Percentiles rank a stretch among this genome's conserved stretches.
Conservation (phyloP, 495 filamentous ascomycete species). For the Aspergillus cavernicola region DNA sequence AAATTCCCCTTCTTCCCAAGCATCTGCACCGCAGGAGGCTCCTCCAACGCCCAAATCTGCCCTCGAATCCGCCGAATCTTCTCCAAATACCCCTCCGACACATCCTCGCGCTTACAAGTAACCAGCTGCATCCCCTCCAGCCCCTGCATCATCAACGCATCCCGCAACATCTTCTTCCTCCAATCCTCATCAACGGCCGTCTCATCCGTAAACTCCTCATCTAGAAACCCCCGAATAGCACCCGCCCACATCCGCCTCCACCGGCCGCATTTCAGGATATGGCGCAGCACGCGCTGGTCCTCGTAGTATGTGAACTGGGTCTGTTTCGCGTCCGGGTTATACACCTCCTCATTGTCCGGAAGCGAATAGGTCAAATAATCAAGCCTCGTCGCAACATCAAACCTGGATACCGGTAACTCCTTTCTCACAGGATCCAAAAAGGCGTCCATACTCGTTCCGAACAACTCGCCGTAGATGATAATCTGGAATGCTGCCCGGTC, state of each 20-base stretch:
- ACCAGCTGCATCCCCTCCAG: slow-evolving; percentile 46
- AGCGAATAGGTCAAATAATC: slow-evolving; percentile 39
- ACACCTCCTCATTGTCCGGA: slow-evolving; percentile 14
- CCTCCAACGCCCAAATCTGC: slow-evolving; percentile 5
- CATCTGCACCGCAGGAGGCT: background rate
- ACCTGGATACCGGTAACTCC: slow-evolving; percentile 1
- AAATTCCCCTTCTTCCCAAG: background rate
- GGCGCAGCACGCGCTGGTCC: slow-evolving; percentile 15
- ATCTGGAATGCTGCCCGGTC: slow-evolving; percentile 27
- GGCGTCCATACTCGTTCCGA: slow-evolving; percentile 26
- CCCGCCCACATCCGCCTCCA: slow-evolving; percentile 20
- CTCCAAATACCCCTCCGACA: background rate
- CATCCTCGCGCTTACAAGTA: slow-evolving; percentile 5
- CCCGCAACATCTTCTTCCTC: slow-evolving; percentile 60
- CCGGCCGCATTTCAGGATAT: slow-evolving; percentile 16
- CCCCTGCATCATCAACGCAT: slow-evolving; percentile 69
- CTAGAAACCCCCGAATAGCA: slow-evolving; percentile 9
- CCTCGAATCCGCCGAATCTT: slow-evolving; percentile 3
- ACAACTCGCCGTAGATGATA: slow-evolving; percentile 37
- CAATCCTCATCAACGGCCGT: slow-evolving; percentile 38
- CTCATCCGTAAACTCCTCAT: background rate
- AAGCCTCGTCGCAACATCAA: slow-evolving; percentile 22
- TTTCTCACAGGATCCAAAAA: slow-evolving; percentile 11
- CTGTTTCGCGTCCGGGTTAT: background rate
- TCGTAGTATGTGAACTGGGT: background rate